Conservation (phyloP, 2,329 filamentous ascomycete genomes). For the Colletotrichum sp. region DNA sequence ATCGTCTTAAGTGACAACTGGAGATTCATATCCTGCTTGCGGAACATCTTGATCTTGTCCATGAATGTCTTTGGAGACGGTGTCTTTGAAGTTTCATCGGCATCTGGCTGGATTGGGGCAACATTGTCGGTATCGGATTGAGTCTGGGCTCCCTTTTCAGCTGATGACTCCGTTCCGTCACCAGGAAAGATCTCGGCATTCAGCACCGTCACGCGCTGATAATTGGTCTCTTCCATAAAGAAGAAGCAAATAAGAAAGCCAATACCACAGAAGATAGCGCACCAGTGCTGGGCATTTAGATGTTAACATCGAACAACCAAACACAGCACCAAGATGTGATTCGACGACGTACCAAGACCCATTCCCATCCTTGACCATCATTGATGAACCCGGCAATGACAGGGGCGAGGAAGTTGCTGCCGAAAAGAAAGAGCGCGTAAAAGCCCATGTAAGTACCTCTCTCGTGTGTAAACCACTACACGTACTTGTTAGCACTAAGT, state of each 20-base stretch:
- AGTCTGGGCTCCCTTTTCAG: not conserved
- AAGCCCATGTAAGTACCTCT: slow-evolving; percentile 30
- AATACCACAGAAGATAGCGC: slow-evolving; percentile 32
- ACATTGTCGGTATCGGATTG: not conserved
- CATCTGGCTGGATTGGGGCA: not conserved
- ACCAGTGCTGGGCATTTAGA: slow-evolving; percentile 21
- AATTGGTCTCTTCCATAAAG: slow-evolving; percentile 60
- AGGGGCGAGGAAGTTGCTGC: slow-evolving; percentile 34
- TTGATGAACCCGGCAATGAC: slow-evolving; percentile 38
- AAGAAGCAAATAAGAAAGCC: slow-evolving; percentile 46
- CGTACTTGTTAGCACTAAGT: not conserved
- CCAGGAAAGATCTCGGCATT: not conserved
- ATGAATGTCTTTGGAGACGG: not conserved
- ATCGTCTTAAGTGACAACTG: not conserved
- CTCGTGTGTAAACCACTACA: slow-evolving; percentile 30
- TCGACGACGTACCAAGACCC: slow-evolving; percentile 27
- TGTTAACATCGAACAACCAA: not conserved
- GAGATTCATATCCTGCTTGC: not conserved
- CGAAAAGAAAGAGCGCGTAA: slow-evolving; percentile 31
- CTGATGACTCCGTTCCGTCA: not conserved
- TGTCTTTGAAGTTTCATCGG: not conserved
- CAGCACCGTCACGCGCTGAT: slow-evolving; percentile 35
- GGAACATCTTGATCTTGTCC: not conserved
- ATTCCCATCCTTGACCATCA: slow-evolving; percentile 31
- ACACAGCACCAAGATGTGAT: not conserved